Conservation (phyloP, 2,329 filamentous ascomycete species). For the Pseudopithomyces maydicus region DNA sequence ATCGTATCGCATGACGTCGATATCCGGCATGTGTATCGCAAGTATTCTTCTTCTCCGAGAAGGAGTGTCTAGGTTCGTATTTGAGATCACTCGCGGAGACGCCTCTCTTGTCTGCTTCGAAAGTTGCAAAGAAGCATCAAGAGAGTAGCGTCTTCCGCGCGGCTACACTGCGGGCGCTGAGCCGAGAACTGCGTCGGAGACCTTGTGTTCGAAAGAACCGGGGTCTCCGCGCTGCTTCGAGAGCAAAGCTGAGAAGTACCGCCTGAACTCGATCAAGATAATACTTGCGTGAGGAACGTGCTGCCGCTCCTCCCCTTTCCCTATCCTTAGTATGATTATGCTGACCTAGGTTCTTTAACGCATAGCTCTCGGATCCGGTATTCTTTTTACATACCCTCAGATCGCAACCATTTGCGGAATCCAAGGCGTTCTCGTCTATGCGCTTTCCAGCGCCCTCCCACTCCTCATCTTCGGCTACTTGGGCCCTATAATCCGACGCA, state of each 20-base stretch:
- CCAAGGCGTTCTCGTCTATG: constrained; percentile 78
- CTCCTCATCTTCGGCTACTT: constrained; percentile 75
- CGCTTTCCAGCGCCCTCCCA: constrained; percentile 72
- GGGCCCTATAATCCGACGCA: constrained; percentile 76
- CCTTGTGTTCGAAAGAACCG: constrained; percentile 10
- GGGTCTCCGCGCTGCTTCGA: constrained; percentile 11
- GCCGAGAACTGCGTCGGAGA: constrained; percentile 37
- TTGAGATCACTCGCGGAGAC: constrained; percentile 43
- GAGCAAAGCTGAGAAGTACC: constrained; percentile 90
- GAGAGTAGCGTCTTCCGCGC: constrained; percentile 43
- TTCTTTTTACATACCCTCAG: constrained; percentile 82
- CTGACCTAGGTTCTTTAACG: constrained; percentile 40
- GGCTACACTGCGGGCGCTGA: constrained; percentile 86
- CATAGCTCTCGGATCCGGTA: constrained; percentile 79
- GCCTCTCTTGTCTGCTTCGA: constrained; percentile 12
- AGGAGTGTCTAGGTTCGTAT: constrained; percentile 44
- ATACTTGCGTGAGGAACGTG: constrained; percentile 98
- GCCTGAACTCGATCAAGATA: constrained; percentile 98
- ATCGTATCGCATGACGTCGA: neutral
- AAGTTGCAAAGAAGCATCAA: constrained; percentile 5
- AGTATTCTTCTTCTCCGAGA: constrained; percentile 18
- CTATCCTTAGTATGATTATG: constrained; percentile 28
- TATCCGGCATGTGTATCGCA: constrained; percentile 16
- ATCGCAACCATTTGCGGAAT: constrained; percentile 79
- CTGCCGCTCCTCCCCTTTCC: constrained; percentile 73